Conservation (phyloP, 2,329 filamentous ascomycete species). For the Arthroderma sp. region DNA sequence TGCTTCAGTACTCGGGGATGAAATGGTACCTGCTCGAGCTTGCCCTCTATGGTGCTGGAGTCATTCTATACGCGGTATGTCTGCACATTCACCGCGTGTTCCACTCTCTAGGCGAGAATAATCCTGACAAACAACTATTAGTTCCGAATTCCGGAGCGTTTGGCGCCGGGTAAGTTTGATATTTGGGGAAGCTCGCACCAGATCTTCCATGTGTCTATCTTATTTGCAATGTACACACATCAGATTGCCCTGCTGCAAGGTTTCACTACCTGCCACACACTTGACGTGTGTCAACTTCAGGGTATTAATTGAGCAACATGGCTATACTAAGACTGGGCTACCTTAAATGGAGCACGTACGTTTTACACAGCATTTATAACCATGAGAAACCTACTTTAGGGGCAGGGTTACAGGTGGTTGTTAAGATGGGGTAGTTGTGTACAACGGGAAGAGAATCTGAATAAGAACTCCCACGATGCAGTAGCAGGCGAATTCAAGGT, state of each 20-base stretch:
- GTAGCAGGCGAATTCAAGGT: too few relatives aligned
- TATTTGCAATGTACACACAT: not conserved
- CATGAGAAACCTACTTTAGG: too few relatives aligned
- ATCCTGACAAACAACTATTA: conserved; percentile 9
- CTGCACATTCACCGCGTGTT: not conserved
- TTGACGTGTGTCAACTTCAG: not conserved
- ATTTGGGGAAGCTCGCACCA: conserved; percentile 35
- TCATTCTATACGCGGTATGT: not conserved
- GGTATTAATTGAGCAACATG: not conserved
- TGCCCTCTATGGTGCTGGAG: conserved; percentile 8
- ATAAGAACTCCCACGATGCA: too few relatives aligned
- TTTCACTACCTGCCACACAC: not conserved
- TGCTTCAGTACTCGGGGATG: conserved; percentile 12
- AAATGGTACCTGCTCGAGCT: conserved; percentile 13
- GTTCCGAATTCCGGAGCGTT: conserved; percentile 32
- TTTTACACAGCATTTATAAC: too few relatives aligned
- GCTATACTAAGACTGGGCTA: too few relatives aligned
- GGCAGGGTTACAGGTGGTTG: too few relatives aligned
- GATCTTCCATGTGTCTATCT: conserved; percentile 33
- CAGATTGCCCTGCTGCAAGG: not conserved
- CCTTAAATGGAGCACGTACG: too few relatives aligned
- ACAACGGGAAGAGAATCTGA: too few relatives aligned
- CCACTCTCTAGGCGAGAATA: not conserved
- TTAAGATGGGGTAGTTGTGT: too few relatives aligned
- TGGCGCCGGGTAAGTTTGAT: conserved; percentile 31